Evolutionary conservation across 2,329 filamentous ascomycete genomes (phyloP).

Genomic region (Sphaerulina populicola): DNA sequence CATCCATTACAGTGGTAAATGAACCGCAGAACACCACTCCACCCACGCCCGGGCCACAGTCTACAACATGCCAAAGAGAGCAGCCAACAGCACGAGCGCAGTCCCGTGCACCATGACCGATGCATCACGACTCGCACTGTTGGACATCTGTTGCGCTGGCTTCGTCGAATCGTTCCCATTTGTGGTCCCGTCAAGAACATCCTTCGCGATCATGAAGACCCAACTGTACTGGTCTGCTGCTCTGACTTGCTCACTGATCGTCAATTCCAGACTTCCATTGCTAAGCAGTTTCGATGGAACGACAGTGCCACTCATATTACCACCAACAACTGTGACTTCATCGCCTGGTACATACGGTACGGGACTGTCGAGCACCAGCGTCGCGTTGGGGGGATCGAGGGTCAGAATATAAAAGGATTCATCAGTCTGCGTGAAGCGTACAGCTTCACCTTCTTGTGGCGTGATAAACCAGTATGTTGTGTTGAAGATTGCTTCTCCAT

Average conservation of each 20-base stretch:
- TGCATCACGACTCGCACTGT: neutral
- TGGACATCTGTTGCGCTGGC: conserved; percentile 5
- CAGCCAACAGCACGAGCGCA: neutral
- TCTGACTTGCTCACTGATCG: conserved; percentile 30
- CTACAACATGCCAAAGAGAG: conserved; percentile 4
- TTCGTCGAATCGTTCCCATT: neutral
- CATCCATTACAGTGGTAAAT: neutral
- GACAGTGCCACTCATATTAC: conserved; percentile 25
- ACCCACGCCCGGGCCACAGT: neutral
- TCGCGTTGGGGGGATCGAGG: conserved; percentile 38
- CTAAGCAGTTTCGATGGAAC: conserved; percentile 24
- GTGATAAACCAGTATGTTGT: conserved; percentile 49
- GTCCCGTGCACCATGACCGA: neutral
- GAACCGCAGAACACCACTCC: neutral
- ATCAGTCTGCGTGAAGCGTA: conserved; percentile 47
- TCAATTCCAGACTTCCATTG: conserved; percentile 31
- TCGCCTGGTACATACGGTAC: conserved; percentile 45
- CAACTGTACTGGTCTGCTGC: conserved; percentile 36
- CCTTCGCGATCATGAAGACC: conserved; percentile 37
- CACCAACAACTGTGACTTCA: conserved; percentile 40
- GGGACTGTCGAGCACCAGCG: conserved; percentile 37
- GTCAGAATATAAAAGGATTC: conserved; percentile 48
- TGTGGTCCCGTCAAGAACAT: neutral
- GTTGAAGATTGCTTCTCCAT: conserved; percentile 50
- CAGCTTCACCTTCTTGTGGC: conserved; percentile 38